Base-by-base conservation (phyloP, 208 protist species). In the Leishmania martiniquensis region DNA sequence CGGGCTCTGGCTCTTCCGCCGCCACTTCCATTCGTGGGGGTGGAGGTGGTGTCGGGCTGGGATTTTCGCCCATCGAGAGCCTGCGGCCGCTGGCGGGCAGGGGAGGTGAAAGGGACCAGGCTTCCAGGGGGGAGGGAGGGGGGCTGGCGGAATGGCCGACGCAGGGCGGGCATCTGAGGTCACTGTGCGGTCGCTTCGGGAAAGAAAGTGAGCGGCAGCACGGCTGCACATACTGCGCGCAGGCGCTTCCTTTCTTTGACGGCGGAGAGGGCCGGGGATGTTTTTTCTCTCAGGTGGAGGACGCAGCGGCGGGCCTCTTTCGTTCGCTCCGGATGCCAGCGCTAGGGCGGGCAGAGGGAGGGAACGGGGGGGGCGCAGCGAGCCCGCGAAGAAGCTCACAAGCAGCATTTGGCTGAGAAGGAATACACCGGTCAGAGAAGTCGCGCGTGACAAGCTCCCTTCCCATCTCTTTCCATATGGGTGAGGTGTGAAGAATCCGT, bases 131-230 rank as follows among this genome's bases (percentile, higher is more conserved):
- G 47, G 47, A 51, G 47, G 47, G 47, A 17, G 47, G 47, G n/a
- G n/a, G n/a, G n/a, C n/a, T n/a, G n/a, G n/a, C n/a, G n/a, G n/a
- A n/a, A n/a, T n/a, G n/a, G n/a, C n/a, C n/a, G n/a, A n/a, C n/a
- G n/a, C n/a, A n/a, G n/a, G n/a, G n/a, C n/a, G 10, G 0, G 6
- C 55, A 25, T 32, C n/a, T 10, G 0, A 2, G n/a, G 4, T n/a
- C 0, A 25, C 5, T 60, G n/a, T 13, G 0, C 9, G n/a, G 20
- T 0, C 10, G 55, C 22, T 1, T 3, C 25, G n/a, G 55, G 25
- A 29, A 4, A 2, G 1, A 37, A 13, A n/a, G n/a, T 34, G 55
- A n/a, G 57, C 12, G 29, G 29, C 57, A 3, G 10, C n/a, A n/a
- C n/a, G 0, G 57, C 13, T 62, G 9, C 29, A 29, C 57, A 37